Evolutionary conservation across 305 asterid genomes (phyloP).

Genomic region (Coffea humblotiana): DNA sequence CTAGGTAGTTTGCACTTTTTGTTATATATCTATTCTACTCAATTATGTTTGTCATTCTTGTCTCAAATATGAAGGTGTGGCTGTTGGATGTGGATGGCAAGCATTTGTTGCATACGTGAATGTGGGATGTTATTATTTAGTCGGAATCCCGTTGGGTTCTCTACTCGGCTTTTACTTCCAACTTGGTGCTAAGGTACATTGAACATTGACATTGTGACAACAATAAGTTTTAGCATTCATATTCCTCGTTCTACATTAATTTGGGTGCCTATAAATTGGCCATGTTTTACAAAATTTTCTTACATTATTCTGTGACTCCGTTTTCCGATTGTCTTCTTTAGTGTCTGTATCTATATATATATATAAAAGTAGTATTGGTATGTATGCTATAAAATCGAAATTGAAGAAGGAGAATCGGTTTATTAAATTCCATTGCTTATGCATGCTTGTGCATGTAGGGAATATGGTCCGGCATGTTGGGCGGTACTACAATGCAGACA

Average conservation of each 20-base stretch:
- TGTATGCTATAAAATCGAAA: no score
- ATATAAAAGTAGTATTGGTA: no score
- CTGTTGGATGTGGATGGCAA: constrained; percentile 23
- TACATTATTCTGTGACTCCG: no score
- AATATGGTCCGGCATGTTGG: constrained; percentile 3
- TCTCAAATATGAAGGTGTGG: constrained; percentile 3
- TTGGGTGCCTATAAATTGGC: no score
- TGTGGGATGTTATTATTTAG: constrained; percentile 9
- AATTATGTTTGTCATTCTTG: no score
- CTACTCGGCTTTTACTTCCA: not conserved
- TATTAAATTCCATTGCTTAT: not conserved
- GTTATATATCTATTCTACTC: not conserved
- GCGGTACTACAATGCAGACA: not conserved
- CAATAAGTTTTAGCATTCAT: not conserved
- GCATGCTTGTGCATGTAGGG: not conserved
- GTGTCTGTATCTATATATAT: no score
- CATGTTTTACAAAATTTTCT: no score
- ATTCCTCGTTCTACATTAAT: not conserved
- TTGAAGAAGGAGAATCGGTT: no score
- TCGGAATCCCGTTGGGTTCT: constrained; percentile 5
- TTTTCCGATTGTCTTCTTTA: no score
- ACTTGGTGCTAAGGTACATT: constrained; percentile 7
- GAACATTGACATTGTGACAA: not conserved
- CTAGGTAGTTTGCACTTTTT: not conserved
- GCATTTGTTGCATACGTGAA: constrained; percentile 16